phyloP scores from a whole-genome alignment of 148 eudicot species.

The Diospyros kaki region DNA sequence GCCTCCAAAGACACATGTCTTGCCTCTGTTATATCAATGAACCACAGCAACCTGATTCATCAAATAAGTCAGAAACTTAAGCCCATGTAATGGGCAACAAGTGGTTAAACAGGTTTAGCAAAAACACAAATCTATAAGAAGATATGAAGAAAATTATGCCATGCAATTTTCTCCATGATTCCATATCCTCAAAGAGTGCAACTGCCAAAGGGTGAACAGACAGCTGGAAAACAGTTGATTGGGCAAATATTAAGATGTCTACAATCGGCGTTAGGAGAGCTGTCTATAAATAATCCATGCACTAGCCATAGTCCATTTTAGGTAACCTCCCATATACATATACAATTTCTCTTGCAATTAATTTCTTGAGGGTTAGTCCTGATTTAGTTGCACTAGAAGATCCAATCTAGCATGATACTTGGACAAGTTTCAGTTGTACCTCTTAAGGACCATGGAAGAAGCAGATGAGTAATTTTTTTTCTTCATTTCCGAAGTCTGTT shows the following conservation, averaged over 20 bases:
- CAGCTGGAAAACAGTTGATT: neutral
- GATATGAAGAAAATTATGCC: neutral
- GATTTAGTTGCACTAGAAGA: neutral
- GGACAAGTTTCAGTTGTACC: neutral
- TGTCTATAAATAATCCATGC: neutral
- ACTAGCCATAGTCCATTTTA: neutral
- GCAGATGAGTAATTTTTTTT: no score
- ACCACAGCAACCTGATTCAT: neutral
- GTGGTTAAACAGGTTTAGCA: neutral
- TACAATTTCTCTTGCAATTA: neutral
- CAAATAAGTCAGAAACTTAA: constrained; percentile 6
- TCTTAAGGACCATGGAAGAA: neutral
- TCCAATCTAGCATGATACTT: neutral
- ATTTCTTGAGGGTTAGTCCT: neutral
- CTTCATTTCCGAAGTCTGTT: no score
- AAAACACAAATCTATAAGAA: neutral
- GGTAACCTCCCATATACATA: neutral
- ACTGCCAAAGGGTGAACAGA: neutral
- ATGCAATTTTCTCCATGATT: neutral
- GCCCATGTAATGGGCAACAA: neutral
- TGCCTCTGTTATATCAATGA: neutral
- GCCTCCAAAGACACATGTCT: neutral
- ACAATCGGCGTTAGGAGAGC: neutral
- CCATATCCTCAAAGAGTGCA: neutral
- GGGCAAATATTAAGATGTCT: neutral